These are phyloP conservation scores for Lasiodiplodia hormozganensis DNA, from an alignment of 2,329 filamentous ascomycete genomes.

Conservation along the genomic window DNA sequence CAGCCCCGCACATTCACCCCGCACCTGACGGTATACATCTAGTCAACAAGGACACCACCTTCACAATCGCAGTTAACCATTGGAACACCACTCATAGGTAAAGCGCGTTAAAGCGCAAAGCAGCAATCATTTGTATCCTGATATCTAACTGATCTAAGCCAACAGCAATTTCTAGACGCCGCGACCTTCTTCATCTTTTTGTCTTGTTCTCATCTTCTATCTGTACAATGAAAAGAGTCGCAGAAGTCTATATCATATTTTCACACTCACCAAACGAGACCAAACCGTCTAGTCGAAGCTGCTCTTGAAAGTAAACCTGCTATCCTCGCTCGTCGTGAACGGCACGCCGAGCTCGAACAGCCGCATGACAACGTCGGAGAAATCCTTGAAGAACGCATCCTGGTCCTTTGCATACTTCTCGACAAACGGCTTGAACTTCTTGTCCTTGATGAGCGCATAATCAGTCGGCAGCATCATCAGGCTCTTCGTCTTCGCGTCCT, in stretches of 20 bases:
- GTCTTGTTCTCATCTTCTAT: neutral
- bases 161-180: neutral
- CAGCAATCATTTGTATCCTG: neutral
- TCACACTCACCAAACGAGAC: neutral
- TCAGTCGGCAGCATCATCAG: constrained; percentile 99
- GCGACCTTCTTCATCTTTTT: neutral
- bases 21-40: too few relatives aligned
- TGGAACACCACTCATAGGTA: neutral
- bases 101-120: neutral
- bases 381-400: constrained; percentile 92
- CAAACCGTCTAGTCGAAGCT: constrained; percentile 43
- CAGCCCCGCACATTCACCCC: too few relatives aligned
- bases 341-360: constrained; percentile 95
- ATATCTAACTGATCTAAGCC: neutral
- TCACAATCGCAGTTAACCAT: too few relatives aligned
- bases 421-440: constrained; percentile 79
- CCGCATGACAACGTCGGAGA: constrained; percentile 76
- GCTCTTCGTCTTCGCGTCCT: constrained; percentile 84
- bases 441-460: constrained; percentile 85
- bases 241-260: neutral
- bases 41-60: too few relatives aligned
- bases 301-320: constrained; percentile 55
- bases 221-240: neutral
- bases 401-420: constrained; percentile 92
- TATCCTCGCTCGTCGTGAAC: constrained; percentile 65